A percentile compares a stretch with the other conserved stretches of the same genome.
These are phyloP conservation scores for Pseudopithomyces maydicus DNA, from an alignment of 2,329 filamentous ascomycete genomes.

Conservation along the genomic window DNA sequence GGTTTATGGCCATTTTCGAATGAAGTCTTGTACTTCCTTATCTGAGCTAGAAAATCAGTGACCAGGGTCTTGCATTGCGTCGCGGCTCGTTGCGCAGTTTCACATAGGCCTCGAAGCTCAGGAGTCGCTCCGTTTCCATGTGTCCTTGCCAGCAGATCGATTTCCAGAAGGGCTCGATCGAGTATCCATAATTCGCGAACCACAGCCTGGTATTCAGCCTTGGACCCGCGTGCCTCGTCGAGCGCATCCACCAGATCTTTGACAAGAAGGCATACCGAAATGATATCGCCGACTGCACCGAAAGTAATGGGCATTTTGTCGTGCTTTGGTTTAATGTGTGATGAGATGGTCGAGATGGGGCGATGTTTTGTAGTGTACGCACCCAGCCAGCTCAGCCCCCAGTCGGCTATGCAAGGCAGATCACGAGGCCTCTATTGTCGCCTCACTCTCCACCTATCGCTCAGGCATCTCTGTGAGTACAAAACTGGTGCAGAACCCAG, in stretches of 20 bases:
- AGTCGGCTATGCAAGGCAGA: slow-evolving; percentile 1
- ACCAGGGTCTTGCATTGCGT: slow-evolving; percentile 8
- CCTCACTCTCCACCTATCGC: neutral
- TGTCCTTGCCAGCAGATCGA: slow-evolving; percentile 16
- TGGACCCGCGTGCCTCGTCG: slow-evolving; percentile 32
- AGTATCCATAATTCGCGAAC: slow-evolving; percentile 31
- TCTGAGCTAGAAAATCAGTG: neutral
- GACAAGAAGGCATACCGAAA: slow-evolving; percentile 29
- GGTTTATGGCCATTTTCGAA: slow-evolving; percentile 5
- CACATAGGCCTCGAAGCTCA: slow-evolving; percentile 10
- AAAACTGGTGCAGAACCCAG: slow-evolving; percentile 37
- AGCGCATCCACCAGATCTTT: slow-evolving; percentile 37
- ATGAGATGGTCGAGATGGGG: too few species aligned
- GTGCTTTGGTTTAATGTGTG: neutral
- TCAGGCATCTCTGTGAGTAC: slow-evolving; percentile 20
- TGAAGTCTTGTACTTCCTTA: slow-evolving; percentile 12
- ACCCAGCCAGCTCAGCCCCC: neutral
- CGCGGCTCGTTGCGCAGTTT: slow-evolving; percentile 11
- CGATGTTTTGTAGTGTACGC: neutral
- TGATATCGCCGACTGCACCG: slow-evolving; percentile 38
- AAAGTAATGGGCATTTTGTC: slow-evolving; percentile 26
- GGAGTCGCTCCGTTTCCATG: slow-evolving; percentile 6
- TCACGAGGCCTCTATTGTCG: neutral
- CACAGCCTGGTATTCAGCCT: slow-evolving; percentile 34
- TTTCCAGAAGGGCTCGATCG: slow-evolving; percentile 18